phyloP scores from a whole-genome alignment of 2,329 filamentous ascomycete genomes.

The Xylaria sp. region DNA sequence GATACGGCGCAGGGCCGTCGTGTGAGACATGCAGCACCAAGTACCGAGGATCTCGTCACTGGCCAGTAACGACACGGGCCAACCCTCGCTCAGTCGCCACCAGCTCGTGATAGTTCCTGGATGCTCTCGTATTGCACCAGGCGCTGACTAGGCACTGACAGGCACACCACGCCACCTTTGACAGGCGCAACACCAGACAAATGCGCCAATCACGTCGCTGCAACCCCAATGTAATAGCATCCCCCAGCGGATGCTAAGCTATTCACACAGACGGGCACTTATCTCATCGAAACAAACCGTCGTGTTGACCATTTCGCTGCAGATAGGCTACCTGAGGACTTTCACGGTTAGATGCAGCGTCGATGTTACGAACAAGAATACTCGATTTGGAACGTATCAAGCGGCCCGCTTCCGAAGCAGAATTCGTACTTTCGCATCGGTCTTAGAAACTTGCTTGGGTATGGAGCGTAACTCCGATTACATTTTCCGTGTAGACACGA shows the following conservation, averaged over 20 bases:
- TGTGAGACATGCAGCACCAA: constrained; percentile 16
- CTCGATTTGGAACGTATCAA: background rate
- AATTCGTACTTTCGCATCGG: background rate
- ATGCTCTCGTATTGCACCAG: constrained; percentile 20
- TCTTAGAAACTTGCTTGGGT: background rate
- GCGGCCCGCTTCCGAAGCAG: background rate
- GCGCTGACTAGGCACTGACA: no score
- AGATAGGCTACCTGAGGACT: background rate
- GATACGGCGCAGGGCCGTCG: background rate
- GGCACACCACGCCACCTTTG: constrained; percentile 15
- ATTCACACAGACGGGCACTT: no score
- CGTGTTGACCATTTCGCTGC: background rate
- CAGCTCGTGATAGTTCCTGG: constrained; percentile 11
- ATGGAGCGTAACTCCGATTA: background rate
- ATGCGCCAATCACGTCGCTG: background rate
- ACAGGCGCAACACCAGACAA: background rate
- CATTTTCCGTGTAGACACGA: background rate
- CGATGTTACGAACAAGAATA: background rate
- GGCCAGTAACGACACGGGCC: background rate
- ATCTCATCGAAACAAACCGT: background rate
- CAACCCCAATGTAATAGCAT: background rate
- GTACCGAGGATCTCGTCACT: background rate
- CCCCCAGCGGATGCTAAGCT: no score
- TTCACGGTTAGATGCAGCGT: background rate
- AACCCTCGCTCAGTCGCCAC: background rate